Percentiles rank a stretch among this genome's conserved stretches.
phyloP scores from a whole-genome alignment of 108 stramenopile genomes.

The Schizochytrium sp. region DNA sequence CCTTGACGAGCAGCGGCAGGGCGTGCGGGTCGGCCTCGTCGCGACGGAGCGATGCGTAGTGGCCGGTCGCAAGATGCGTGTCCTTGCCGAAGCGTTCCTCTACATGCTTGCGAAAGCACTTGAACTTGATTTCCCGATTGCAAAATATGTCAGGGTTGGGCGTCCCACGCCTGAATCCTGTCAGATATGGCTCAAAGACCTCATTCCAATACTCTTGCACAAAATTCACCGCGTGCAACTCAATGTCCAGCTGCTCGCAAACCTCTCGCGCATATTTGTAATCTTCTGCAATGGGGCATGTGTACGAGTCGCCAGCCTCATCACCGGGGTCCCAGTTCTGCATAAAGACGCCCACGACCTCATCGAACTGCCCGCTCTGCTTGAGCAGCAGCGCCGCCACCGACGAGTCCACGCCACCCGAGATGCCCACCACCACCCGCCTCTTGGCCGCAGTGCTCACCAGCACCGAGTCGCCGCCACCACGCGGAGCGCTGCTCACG shows the following conservation, averaged over 20 bases:
- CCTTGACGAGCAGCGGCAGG: conserved; percentile 59
- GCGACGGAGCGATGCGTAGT: conserved; percentile 62
- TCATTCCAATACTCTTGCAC: conserved; percentile 75
- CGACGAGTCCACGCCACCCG: conserved; percentile 91
- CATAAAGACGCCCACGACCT: conserved; percentile 47
- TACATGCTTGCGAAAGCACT: conserved; percentile 54
- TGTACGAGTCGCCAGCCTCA: conserved; percentile 28
- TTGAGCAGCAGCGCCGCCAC: conserved; percentile 71
- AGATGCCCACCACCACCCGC: conserved; percentile 77
- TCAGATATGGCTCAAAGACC: conserved; percentile 75
- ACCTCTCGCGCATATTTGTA: conserved; percentile 68
- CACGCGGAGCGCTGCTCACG: too few relatives aligned
- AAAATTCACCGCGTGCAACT: conserved; percentile 63
- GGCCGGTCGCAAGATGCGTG: conserved; percentile 72
- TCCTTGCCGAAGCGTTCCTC: conserved; percentile 41
- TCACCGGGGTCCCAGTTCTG: conserved; percentile 46
- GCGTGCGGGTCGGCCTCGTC: not conserved
- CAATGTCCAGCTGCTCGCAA: conserved; percentile 62
- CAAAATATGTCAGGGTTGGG: conserved; percentile 87
- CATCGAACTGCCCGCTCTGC: conserved; percentile 7
- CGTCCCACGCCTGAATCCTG: conserved; percentile 37
- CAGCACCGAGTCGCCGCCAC: too few relatives aligned
- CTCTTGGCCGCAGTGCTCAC: not conserved
- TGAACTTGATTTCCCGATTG: conserved; percentile 86
- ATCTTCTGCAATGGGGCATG: conserved; percentile 59